Evolutionary conservation across 495 filamentous ascomycete genomes (phyloP).

Genomic region (Terfezia boudieri): DNA sequence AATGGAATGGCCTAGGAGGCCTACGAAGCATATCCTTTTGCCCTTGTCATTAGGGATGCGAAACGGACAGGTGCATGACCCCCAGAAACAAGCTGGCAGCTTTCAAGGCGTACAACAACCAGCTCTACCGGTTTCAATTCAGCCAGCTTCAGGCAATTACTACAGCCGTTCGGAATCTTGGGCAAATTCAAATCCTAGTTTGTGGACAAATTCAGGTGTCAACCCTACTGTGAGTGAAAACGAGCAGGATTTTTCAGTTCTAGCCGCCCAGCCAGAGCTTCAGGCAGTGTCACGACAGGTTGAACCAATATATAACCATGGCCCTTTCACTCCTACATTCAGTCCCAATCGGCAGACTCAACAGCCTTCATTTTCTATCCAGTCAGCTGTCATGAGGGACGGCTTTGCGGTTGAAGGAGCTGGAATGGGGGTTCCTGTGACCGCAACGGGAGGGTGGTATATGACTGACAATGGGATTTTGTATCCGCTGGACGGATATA

Average conservation of each 20-base stretch:
- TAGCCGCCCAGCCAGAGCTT: neutral
- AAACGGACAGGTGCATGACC: neutral
- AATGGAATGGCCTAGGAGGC: slow-evolving; percentile 49
- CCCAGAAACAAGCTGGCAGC: neutral
- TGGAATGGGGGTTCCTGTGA: neutral
- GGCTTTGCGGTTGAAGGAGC: neutral
- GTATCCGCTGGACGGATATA: neutral
- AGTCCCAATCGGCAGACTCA: neutral
- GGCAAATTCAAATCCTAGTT: slow-evolving; percentile 6
- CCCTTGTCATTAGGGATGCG: slow-evolving; percentile 15
- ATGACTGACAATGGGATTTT: neutral
- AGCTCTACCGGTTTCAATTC: slow-evolving; percentile 1
- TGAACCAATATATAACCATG: neutral
- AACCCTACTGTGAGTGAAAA: neutral
- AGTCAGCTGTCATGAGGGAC: neutral
- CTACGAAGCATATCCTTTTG: slow-evolving; percentile 80
- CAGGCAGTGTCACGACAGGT: too few relatives aligned
- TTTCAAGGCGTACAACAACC: neutral
- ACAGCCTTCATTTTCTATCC: neutral
- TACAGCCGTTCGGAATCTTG: slow-evolving; percentile 7
- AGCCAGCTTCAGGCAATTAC: slow-evolving; percentile 10
- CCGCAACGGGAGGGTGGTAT: neutral
- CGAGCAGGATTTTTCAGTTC: neutral
- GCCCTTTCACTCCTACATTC: neutral
- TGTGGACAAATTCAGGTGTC: neutral